Base-by-base conservation (phyloP, 305 asterid genomes). In the Ilex paraguariensis region DNA sequence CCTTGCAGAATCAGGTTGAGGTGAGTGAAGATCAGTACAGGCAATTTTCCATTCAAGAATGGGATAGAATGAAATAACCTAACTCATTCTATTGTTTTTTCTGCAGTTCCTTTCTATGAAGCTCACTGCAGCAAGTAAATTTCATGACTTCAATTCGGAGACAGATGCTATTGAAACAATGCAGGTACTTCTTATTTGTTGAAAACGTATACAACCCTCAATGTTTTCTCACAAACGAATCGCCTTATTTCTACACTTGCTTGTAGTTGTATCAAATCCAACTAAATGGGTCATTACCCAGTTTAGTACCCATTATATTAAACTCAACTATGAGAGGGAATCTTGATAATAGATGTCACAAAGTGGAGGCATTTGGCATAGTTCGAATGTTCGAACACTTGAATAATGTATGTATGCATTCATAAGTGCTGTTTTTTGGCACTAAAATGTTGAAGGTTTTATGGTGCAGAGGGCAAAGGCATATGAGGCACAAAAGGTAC, bases 1-100 rank as follows among this genome's bases (percentile, higher is more conserved):
- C 96, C n/a, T 79, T 91, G 79, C 98, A 91, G 78, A 91, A 80
- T 72, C 98, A 91, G 77, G 96, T 91, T 11, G 98, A 91, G 90
- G 98, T 88, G 45, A 75, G 84, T 54, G 57, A 45, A 33, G 7
- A 45, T n/a, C 15, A 46, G 13, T 4, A 53, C 0, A 45, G 10
- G 4, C 1, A 51, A 16, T 44, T 46, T 11, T 46, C 15, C 7
- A 46, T 46, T 11, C 52, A 3, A 30, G 52, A 46, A 46, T 10
- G 11, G 52, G 10, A 46, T 10, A 8, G 0, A 46, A 46, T 10
- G 5, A 46, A 46, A 46, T 10, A 12, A 46, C 13, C 13, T 40
- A 2, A 54, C 16, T 6, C 3, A 50, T 33, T 39, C 44, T 46
- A 5, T 31, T 8, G 30, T 60, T 63, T 49, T 11, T 40, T 44